Evolutionary conservation across 805 yeast species (phyloP), one percentile per base, ranked within the genome.

Genomic region (Kodamaea kakaduensis): DNA sequence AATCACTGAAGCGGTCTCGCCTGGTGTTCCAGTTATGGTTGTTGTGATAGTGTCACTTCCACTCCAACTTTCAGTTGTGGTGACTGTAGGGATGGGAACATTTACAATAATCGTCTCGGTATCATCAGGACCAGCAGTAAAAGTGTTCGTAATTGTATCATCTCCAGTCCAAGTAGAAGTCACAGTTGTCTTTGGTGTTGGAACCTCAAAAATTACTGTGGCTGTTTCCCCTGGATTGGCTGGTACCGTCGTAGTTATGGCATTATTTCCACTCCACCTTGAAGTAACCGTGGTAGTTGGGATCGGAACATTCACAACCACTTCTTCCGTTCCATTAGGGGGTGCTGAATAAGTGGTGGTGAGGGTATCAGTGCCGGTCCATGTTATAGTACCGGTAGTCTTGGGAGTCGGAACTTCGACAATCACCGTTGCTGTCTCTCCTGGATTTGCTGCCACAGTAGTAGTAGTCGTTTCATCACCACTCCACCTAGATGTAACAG

Each of bases 391-490:
- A 8, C 9, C 12, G 9, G 46, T 46, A 17, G 40, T 37, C 6
- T 47, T 47, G 6, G 47, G 48, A 13, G 29, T 29, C 5, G 50
- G 51, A 10, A 45, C 44, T 3, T 47, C 45, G 3, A 47, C 32
- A 8, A 43, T 24, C 10, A 23, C 25, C 5, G 25, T 23, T n/a
- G 6, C 25, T 6, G 25, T 23, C 12, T 23, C 25, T 6, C 25
- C 25, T 23, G 25, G 25, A 5, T n/a, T 14, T n/a, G 25, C 12
- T 23, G 9, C 25, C 9, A 28, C 14, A 2, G 47, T 44, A 16
- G 44, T 33, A 9, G 48, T 45, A 5, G 41, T 16, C 2, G 48
- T 36, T 10, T 15, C 22, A 1, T 27, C 5, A 13, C 36, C 37
- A 10, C 41, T 23, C 47, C 48, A 46, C 5, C 39, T 38, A 5